These are phyloP conservation scores for Mycena galopus DNA, from an alignment of 768 basidiomycete genomes.

Conservation along the genomic window DNA sequence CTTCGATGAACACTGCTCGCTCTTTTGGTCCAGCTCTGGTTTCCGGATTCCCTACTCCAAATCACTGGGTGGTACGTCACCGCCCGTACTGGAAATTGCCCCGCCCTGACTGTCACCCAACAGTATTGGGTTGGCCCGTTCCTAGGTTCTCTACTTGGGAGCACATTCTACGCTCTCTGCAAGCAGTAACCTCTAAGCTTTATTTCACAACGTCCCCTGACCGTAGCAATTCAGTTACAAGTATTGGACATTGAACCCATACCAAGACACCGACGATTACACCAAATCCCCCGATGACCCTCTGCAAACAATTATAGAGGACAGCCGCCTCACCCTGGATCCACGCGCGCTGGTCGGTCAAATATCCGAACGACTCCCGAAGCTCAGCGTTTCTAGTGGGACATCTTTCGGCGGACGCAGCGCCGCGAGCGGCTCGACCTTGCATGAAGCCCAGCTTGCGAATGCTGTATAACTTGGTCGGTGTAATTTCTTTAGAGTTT, in stretches of 20 bases:
- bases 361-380: constrained; percentile 31
- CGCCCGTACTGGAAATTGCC: not conserved
- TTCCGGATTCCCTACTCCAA: constrained; percentile 63
- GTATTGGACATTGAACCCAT: constrained; percentile 67
- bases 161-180: constrained; percentile 68
- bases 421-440: constrained; percentile 22
- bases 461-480: not conserved
- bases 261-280: constrained; percentile 56
- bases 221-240: constrained; percentile 48
- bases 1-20: constrained; percentile 77
- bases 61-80: constrained; percentile 75
- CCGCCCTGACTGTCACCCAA: constrained; percentile 17
- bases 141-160: constrained; percentile 72
- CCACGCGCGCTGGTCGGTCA: constrained; percentile 29
- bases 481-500: not conserved
- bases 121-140: constrained; percentile 82
- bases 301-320: constrained; percentile 37
- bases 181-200: constrained; percentile 53
- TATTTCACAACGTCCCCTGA: constrained; percentile 4
- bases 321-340: constrained; percentile 16
- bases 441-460: not conserved
- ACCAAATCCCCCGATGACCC: constrained; percentile 57
- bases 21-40: constrained; percentile 79
- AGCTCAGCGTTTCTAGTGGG: constrained; percentile 23
- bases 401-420: constrained; percentile 18